Percentiles rank a stretch among this genome's conserved stretches.
Conservation (phyloP, 75 land plant genomes). For the Pinus taeda region DNA sequence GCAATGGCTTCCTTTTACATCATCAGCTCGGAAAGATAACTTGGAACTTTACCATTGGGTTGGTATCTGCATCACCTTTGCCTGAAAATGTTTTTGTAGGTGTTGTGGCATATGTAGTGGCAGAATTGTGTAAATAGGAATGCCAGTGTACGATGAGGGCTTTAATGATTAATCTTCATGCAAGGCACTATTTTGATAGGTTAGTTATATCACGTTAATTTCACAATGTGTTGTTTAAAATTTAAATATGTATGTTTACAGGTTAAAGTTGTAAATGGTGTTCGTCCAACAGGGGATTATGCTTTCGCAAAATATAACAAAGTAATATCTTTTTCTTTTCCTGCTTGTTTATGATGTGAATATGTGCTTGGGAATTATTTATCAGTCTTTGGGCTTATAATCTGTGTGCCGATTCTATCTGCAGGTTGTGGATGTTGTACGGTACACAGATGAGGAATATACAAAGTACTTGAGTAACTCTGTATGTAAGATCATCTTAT, state of each 20-base stretch:
- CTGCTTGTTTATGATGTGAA: not conserved
- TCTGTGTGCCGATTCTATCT: conserved; percentile 11
- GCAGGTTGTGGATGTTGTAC: conserved; percentile 83
- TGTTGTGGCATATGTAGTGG: not conserved
- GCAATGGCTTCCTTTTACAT: conserved; percentile 94
- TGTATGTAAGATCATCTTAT: conserved; percentile 45
- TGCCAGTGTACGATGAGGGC: not conserved
- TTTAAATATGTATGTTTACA: conserved; percentile 23
- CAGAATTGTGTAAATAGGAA: not conserved
- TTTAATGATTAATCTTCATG: not conserved
- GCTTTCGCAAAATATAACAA: conserved; percentile 94
- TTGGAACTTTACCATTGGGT: conserved; percentile 95
- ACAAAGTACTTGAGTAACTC: conserved; percentile 71
- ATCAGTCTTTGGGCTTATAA: not conserved
- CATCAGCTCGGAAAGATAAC: conserved; percentile 81
- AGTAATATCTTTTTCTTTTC: conserved; percentile 34
- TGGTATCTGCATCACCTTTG: conserved; percentile 1
- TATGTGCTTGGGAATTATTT: not conserved
- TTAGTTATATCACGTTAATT: not conserved
- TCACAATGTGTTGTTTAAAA: not conserved
- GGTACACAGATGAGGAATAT: conserved; percentile 98
- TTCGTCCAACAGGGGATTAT: conserved; percentile 87
- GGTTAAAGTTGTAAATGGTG: conserved; percentile 88
- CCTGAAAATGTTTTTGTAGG: not conserved
- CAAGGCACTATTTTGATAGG: not conserved